phyloP scores from a whole-genome alignment of 192 early-diverging fungal species.

The Coemansia umbellata region DNA sequence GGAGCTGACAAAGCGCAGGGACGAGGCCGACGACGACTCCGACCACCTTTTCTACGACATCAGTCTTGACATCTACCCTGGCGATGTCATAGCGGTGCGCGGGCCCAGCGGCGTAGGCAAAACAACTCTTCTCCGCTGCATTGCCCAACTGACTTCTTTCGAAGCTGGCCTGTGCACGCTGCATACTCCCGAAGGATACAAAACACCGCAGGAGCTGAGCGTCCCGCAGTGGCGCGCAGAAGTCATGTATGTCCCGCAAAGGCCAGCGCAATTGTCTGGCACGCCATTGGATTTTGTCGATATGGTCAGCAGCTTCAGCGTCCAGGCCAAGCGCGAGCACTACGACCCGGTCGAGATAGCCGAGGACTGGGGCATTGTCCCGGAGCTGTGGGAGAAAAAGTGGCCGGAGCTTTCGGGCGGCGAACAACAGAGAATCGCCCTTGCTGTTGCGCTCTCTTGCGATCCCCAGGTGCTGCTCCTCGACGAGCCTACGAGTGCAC shows the following conservation, averaged over 20 bases:
- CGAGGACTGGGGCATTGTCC: slow-evolving; percentile 63
- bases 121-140: slow-evolving; percentile 78
- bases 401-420: slow-evolving; percentile 82
- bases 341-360: slow-evolving; percentile 64
- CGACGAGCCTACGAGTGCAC: slow-evolving; percentile 84
- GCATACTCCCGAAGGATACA: slow-evolving; percentile 32
- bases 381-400: slow-evolving; percentile 67
- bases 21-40: slow-evolving; percentile 14
- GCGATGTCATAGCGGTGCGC: slow-evolving; percentile 57
- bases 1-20: slow-evolving; percentile 41
- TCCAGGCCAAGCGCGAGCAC: slow-evolving; percentile 43
- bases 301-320: slow-evolving; percentile 52
- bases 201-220: slow-evolving; percentile 54
- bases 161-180: slow-evolving; percentile 55
- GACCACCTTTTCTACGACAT: slow-evolving; percentile 54
- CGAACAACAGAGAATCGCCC: slow-evolving; percentile 74
- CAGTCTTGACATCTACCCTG: slow-evolving; percentile 49
- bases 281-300: slow-evolving; percentile 69
- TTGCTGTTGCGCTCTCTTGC: slow-evolving; percentile 76
- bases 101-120: slow-evolving; percentile 78
- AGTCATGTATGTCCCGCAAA: slow-evolving; percentile 85
- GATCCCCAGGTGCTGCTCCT: slow-evolving; percentile 74
- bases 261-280: slow-evolving; percentile 65
- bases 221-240: slow-evolving; percentile 71
- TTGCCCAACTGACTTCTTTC: slow-evolving; percentile 68